A percentile compares a stretch with the other conserved stretches of the same genome.
phyloP scores from a whole-genome alignment of 345 rosid species.

The Acer yangbiense region DNA sequence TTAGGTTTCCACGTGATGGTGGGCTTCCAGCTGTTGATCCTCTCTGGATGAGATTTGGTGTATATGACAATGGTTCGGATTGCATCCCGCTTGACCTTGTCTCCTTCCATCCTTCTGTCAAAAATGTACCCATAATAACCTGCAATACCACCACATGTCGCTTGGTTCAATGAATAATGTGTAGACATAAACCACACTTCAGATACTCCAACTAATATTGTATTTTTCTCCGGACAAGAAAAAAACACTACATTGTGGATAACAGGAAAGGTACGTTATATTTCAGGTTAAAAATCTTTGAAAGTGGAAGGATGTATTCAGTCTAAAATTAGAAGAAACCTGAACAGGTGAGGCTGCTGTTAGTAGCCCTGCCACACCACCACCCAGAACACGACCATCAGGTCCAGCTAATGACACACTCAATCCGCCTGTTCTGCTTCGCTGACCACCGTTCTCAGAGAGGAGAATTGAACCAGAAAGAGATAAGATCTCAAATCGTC shows the following conservation, averaged over 20 bases:
- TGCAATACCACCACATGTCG: conserved; percentile 18
- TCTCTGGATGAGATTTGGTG: conserved; percentile 22
- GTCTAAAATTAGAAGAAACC: conserved; percentile 19
- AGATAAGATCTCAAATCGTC: conserved; percentile 51
- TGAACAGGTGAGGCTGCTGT: conserved; percentile 50
- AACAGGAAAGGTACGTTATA: not conserved
- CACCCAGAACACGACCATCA: conserved; percentile 53
- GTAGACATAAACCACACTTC: not conserved
- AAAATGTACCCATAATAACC: conserved; percentile 56
- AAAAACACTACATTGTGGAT: not conserved
- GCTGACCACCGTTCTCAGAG: conserved; percentile 38
- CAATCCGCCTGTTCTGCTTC: conserved; percentile 47
- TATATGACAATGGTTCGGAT: conserved; percentile 31
- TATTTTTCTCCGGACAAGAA: not conserved
- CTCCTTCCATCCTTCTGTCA: conserved; percentile 44
- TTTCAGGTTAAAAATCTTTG: no score
- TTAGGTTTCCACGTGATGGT: conserved; percentile 46
- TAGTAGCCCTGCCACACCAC: conserved; percentile 50
- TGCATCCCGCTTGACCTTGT: conserved; percentile 34
- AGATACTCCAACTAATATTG: not conserved
- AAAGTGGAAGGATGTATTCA: not conserved
- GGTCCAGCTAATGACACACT: conserved; percentile 46
- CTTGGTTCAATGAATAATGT: not conserved
- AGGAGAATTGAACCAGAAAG: conserved; percentile 44
- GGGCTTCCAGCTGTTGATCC: conserved; percentile 50